Conservation (phyloP, 2,329 filamentous ascomycete species). For the Fusarium succisae region DNA sequence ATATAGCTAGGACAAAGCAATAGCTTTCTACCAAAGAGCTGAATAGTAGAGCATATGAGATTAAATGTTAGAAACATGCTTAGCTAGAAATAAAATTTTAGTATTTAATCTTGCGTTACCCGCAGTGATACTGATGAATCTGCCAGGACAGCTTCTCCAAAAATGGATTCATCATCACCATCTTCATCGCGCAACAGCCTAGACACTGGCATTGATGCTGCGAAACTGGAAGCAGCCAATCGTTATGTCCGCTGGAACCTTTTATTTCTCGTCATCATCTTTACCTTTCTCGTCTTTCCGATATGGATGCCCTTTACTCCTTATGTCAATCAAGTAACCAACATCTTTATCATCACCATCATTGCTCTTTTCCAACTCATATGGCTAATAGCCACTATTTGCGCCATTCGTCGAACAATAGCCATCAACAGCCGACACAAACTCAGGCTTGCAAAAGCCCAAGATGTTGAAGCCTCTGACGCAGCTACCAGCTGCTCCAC, state of each 20-base stretch:
- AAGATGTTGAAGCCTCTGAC: constrained; percentile 16
- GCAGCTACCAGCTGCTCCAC: not conserved
- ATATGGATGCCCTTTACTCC: constrained; percentile 26
- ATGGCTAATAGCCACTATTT: constrained; percentile 26
- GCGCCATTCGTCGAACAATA: constrained; percentile 29
- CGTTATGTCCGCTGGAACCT: constrained; percentile 30
- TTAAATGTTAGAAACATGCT: not conserved
- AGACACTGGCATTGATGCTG: constrained; percentile 14
- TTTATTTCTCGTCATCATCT: constrained; percentile 14
- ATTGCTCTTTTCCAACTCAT: constrained; percentile 26
- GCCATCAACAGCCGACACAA: constrained; percentile 21
- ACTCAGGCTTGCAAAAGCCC: not conserved
- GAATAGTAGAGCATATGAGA: not conserved
- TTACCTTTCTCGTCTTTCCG: constrained; percentile 24
- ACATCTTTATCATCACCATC: constrained; percentile 13
- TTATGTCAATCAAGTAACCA: constrained; percentile 23
- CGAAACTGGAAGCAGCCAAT: constrained; percentile 26
- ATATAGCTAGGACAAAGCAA: not conserved
- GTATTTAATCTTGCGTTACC: not conserved
- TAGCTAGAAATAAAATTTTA: not conserved
- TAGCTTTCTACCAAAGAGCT: not conserved
- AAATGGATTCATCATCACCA: constrained; percentile 6
- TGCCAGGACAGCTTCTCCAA: not conserved
- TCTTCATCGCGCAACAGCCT: constrained; percentile 3
- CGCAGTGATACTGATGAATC: too few relatives aligned